These are phyloP conservation scores for Coniochaeta ligniaria DNA, from an alignment of 2,329 filamentous ascomycete genomes.

Conservation along the genomic window DNA sequence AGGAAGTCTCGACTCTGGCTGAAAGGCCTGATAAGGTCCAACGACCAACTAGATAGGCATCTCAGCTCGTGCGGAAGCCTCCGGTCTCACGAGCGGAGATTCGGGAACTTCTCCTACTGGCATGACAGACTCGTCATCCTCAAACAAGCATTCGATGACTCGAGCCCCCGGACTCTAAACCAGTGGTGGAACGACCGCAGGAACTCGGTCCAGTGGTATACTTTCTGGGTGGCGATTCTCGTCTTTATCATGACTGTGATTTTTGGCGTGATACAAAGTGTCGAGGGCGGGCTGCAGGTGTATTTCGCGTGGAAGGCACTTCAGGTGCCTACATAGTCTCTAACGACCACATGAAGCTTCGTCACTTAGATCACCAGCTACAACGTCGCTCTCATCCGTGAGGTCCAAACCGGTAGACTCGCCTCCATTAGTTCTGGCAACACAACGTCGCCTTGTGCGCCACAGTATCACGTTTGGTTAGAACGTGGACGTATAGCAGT, in stretches of 20 bases:
- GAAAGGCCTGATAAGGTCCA: conserved; percentile 4
- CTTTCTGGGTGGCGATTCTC: conserved; percentile 37
- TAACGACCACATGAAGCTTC: neutral
- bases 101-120: conserved; percentile 30
- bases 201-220: conserved; percentile 35
- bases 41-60: conserved; percentile 16
- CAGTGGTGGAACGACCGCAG: conserved; percentile 36
- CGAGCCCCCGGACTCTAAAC: conserved; percentile 22
- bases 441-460: conserved; percentile 10
- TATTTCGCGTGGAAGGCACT: neutral
- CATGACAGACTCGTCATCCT: conserved; percentile 32
- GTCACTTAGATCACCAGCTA: conserved; percentile 1
- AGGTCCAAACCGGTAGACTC: conserved; percentile 5
- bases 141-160: conserved; percentile 32
- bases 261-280: conserved; percentile 31
- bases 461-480: no score
- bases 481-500: no score
- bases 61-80: conserved; percentile 21
- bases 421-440: conserved; percentile 6
- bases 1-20: neutral
- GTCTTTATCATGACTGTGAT: conserved; percentile 26
- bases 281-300: conserved; percentile 31
- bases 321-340: neutral
- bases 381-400: conserved; percentile 4
- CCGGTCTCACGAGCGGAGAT: conserved; percentile 21